Base-by-base conservation (phyloP, 257 asterid genomes). In the Salvia miltiorrhiza region DNA sequence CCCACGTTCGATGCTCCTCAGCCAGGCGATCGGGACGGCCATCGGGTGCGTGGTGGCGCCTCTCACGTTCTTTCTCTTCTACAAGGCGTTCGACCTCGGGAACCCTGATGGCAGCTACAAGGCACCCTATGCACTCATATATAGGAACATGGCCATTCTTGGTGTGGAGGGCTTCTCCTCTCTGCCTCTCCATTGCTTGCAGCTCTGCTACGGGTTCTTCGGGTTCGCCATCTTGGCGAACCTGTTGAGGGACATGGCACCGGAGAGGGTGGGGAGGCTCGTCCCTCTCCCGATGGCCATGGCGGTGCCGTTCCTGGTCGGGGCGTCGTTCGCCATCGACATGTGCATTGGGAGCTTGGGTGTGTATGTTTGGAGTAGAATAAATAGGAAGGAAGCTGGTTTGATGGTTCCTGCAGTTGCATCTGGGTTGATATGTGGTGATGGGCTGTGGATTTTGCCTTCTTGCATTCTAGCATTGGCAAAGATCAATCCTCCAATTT, bases 301-400 rank as follows among this genome's bases (percentile, higher is more conserved):
- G 93, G 96, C 96, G 1, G 96, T 85, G 76, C 96, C 95, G 5
- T 89, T 89, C 56, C 78, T 87, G 0, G 93, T 85, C 17, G 93
- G 95, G 4, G 96, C 84, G 4, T 78, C 85, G 30, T 89, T 89
- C 40, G 92, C 96, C 0, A 77, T 89, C 1, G 96, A 89, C 53
- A 89, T 89, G 96, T 87, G 89, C 48, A 58, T 80, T n/a, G 96
- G 96, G 78, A 86, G 96, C 75, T 50, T 85, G 74, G 67, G 69
- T 9, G 96, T 89, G 1, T 86, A 13, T 43, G 79, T 74, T n/a
- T 89, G 91, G 94, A 78, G 69, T 37, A 83, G 59, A 40, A 21
- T 89, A 24, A 19, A 81, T 32, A 61, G 76, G 26, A 72, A 26
- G 83, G 80, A 75, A 85, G 91, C 91, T 1, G 40, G 43, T 16